A percentile compares a stretch with the other conserved stretches of the same genome.
phyloP scores from a whole-genome alignment of 306 rosid species.

The Mimosa bimucronata region DNA sequence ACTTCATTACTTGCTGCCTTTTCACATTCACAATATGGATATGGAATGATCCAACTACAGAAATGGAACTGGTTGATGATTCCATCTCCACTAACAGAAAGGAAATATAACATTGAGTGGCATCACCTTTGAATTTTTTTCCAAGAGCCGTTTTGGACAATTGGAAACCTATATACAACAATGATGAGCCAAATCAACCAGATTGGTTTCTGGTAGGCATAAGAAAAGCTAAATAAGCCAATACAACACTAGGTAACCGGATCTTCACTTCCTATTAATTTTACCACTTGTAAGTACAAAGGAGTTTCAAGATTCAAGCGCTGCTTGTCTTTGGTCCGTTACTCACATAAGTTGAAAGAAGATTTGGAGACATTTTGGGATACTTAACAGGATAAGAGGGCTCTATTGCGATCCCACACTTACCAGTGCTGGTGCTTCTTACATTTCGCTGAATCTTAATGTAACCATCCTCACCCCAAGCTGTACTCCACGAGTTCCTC shows the following conservation, averaged over 20 bases:
- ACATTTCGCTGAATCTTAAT: conserved; percentile 60
- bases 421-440: conserved; percentile 40
- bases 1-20: background rate
- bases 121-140: background rate
- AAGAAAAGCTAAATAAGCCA: background rate
- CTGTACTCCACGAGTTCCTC: conserved; percentile 71
- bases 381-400: conserved; percentile 67
- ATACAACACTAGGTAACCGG: background rate
- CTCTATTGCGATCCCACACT: conserved; percentile 65
- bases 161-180: conserved; percentile 19
- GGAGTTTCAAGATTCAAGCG: conserved; percentile 36
- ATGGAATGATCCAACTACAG: background rate
- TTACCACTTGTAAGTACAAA: background rate
- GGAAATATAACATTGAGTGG: background rate
- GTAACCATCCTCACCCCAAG: conserved; percentile 71
- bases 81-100: background rate
- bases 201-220: background rate
- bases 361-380: background rate
- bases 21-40: background rate
- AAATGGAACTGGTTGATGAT: background rate
- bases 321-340: conserved; percentile 36
- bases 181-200: background rate
- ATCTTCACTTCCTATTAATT: background rate
- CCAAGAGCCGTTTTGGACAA: background rate
- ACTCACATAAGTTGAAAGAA: conserved; percentile 18